Evolutionary conservation across 1,139 yeast genomes (phyloP).

Genomic region (Hanseniaspora sp.): DNA sequence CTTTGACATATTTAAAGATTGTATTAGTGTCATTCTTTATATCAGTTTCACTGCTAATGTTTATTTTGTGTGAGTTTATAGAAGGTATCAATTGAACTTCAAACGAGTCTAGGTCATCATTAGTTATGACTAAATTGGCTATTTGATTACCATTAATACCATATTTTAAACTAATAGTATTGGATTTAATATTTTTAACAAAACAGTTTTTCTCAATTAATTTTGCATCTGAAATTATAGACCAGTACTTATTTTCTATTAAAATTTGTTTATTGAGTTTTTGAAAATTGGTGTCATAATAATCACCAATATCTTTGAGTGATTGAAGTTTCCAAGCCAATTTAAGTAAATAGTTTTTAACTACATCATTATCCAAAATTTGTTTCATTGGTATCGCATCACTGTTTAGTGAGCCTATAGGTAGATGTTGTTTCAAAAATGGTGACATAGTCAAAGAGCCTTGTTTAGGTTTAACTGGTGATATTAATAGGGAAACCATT

Average conservation of each 20-base stretch:
- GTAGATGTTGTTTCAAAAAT: conserved; percentile 62
- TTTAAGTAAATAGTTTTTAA: conserved; percentile 40
- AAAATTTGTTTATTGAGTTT: conserved; percentile 45
- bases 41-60: neutral
- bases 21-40: neutral
- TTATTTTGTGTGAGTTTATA: conserved; percentile 7
- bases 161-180: conserved; percentile 35
- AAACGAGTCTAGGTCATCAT: conserved; percentile 1
- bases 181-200: conserved; percentile 36
- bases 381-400: conserved; percentile 29
- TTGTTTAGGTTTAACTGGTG: conserved; percentile 74
- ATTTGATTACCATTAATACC: conserved; percentile 35
- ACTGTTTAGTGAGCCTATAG: conserved; percentile 69
- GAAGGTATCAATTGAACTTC: conserved; percentile 4
- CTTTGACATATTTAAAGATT: conserved; percentile 4
- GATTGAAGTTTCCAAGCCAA: conserved; percentile 83
- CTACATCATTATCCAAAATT: conserved; percentile 21
- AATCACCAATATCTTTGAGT: conserved; percentile 43
- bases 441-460: conserved; percentile 81
- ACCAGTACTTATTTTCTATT: conserved; percentile 69
- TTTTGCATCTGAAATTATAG: conserved; percentile 31
- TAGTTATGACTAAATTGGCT: conserved; percentile 42
- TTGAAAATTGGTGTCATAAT: conserved; percentile 42
- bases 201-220: conserved; percentile 58
- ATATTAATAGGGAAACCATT: conserved; percentile 68